Evolutionary conservation across 805 yeast genomes (phyloP), one percentile per base, ranked within the genome.

Genomic region (Spathaspora boniae): DNA sequence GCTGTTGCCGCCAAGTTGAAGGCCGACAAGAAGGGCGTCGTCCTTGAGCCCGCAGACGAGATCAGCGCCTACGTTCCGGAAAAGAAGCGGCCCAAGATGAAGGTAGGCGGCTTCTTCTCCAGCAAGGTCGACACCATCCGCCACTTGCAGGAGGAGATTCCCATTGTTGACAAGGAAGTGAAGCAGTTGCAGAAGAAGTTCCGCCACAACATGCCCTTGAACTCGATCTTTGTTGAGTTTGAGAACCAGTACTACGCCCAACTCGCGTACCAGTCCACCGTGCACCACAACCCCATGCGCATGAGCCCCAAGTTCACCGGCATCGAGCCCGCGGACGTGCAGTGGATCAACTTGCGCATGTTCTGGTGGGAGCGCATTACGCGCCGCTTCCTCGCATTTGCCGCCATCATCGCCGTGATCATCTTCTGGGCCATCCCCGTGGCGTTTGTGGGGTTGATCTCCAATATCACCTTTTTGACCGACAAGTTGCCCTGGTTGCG

Each of bases 351-450:
- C 55, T 65, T 83, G 76, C 70, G 93, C 53, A 56, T 84, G 58
- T 77, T 77, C 48, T 84, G 93, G 89, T 82, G 86, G 83, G 94
- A 84, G 58, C 62, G 80, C 48, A 54, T 81, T 14, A 62, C 66
- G 9, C 70, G 91, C 62, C 55, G 62, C 22, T 55, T 70, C 18
- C 68, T 69, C 36, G 78, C 89, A 0, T 37, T 62, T 23, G 65
- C 75, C 11, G 78, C 76, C 2, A 73, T 82, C 36, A 48, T 61
- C 16, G 84, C 79, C 1, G 48, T 81, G 29, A 67, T 82, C 34
- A 76, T 91, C 31, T 87, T 88, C 63, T 91, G 98, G 98, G 81
- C 95, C 28, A 80, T 91, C 49, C 98, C 98, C 7, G 97, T 91
- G 26, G 95, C 97, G n/a, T 88, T 87, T 51, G 96, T 91, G 34